Base-by-base conservation (phyloP, 2,329 filamentous ascomycete genomes). In the Calonectria crousiana region DNA sequence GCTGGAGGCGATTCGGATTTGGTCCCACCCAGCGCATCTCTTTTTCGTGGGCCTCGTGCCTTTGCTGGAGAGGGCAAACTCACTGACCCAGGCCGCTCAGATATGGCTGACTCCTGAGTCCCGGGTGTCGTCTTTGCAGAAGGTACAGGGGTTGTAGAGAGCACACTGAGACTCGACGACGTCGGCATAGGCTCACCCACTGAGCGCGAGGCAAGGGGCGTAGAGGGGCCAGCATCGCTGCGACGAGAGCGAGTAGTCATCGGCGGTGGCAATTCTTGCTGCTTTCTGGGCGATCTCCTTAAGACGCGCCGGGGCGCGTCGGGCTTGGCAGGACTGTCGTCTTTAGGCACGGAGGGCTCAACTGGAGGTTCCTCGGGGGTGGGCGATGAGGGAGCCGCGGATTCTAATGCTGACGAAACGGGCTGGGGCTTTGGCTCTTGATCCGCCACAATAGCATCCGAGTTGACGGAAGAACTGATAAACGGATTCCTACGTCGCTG, bases 151-250 rank as follows among this genome's bases (percentile, higher is more conserved):
- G 87, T 88, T 0, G 81, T 79, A 2, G 85, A 84, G 18, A 88
- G 74, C 28, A 82, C 77, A 69, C 85, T 88, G 14, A 89, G 79
- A 6, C 83, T 84, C 3, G 87, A 88, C 3, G 83, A 84, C 3
- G 84, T 78, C 5, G 72, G 76, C 44, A 60, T 14, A 2, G 58
- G 34, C 16, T 71, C 74, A 6, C 65, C 76, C 28, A 65, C 32
- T 20, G 74, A 62, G 16, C 73, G 79, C 49, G 52, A 69, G 20
- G 72, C 74, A 8, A 77, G 68, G 5, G 82, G 81, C 6, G 81
- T 83, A 1, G 75, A 72, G 2, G 78, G 78, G 13, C 74, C 74
- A 30, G 53, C 32, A 14, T 76, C 79, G 23, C 67, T 75, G n/a
- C 77, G 72, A 44, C 77, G 73, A 41, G 78, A 81, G 36, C 79